These are phyloP conservation scores for Fusarium subtropicale DNA, from an alignment of 2,329 filamentous ascomycete genomes.

Conservation along the genomic window DNA sequence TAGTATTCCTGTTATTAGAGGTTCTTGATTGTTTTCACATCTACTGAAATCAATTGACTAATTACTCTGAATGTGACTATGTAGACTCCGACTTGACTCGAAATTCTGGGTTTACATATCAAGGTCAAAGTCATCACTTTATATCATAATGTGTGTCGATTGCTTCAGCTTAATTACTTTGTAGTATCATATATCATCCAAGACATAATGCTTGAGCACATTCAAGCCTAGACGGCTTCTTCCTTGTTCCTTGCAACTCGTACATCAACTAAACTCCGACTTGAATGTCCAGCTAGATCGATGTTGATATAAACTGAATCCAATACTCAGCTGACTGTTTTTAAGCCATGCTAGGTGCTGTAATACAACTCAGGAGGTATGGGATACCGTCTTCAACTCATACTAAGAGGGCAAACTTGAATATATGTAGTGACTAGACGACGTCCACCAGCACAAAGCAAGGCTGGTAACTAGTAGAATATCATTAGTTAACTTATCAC, in stretches of 20 bases:
- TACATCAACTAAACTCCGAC: no score
- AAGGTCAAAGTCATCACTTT: background rate
- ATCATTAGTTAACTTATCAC: background rate
- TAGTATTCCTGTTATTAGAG: no score
- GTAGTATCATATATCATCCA: background rate
- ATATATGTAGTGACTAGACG: background rate
- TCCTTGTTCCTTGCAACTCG: background rate
- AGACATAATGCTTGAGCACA: no score
- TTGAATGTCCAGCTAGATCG: background rate
- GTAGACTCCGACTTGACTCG: background rate
- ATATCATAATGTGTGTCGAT: background rate
- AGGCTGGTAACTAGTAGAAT: background rate
- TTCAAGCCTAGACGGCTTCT: background rate
- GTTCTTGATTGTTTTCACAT: no score
- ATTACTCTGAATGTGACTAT: background rate
- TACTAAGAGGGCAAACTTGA: background rate
- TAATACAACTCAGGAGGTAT: no score
- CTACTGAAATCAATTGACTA: background rate
- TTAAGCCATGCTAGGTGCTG: accelerated
- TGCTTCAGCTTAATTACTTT: background rate
- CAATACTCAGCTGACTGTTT: background rate
- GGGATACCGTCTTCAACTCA: background rate
- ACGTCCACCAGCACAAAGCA: background rate
- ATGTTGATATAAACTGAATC: accelerated
- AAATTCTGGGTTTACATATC: background rate